These are phyloP conservation scores for Allium cepa DNA, from an alignment of 106 monocot species.

Conservation along the genomic window DNA sequence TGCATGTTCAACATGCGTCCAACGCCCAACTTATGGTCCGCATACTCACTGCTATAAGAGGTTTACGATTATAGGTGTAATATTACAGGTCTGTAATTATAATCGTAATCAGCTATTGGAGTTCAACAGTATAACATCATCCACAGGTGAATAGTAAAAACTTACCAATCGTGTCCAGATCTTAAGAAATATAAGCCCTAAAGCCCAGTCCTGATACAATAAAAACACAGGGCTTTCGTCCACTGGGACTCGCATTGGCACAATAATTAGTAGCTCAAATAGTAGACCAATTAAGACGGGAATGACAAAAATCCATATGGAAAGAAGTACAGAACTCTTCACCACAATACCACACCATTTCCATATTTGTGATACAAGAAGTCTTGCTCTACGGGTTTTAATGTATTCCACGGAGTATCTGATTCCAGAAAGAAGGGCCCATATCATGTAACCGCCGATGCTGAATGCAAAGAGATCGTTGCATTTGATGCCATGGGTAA, in stretches of 20 bases:
- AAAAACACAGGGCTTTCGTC: slow-evolving; percentile 97
- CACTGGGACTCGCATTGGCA: slow-evolving; percentile 94
- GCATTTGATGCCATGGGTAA: slow-evolving; percentile 96
- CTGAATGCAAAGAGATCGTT: slow-evolving; percentile 91
- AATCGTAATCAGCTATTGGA: too few species aligned
- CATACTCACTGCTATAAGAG: too few species aligned
- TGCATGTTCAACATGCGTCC: too few species aligned
- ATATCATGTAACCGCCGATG: slow-evolving; percentile 86
- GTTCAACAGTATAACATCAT: too few species aligned
- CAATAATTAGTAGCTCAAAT: slow-evolving; percentile 88
- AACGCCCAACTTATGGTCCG: too few species aligned
- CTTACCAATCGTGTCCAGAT: slow-evolving; percentile 94
- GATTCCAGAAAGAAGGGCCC: slow-evolving; percentile 59
- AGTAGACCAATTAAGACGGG: slow-evolving; percentile 96
- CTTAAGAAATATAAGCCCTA: slow-evolving; percentile 90
- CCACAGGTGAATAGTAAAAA: not conserved
- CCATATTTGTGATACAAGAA: slow-evolving; percentile 55
- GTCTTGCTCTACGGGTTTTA: slow-evolving; percentile 33
- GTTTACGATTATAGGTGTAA: too few species aligned
- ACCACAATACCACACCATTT: slow-evolving; percentile 81
- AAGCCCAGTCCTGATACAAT: slow-evolving; percentile 96
- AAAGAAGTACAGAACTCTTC: slow-evolving; percentile 80
- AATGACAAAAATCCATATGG: slow-evolving; percentile 91
- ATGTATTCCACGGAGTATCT: slow-evolving; percentile 72
- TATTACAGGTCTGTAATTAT: too few species aligned